Base-by-base conservation (phyloP, 441 rosid species). In the Pelargonium citronellum region DNA sequence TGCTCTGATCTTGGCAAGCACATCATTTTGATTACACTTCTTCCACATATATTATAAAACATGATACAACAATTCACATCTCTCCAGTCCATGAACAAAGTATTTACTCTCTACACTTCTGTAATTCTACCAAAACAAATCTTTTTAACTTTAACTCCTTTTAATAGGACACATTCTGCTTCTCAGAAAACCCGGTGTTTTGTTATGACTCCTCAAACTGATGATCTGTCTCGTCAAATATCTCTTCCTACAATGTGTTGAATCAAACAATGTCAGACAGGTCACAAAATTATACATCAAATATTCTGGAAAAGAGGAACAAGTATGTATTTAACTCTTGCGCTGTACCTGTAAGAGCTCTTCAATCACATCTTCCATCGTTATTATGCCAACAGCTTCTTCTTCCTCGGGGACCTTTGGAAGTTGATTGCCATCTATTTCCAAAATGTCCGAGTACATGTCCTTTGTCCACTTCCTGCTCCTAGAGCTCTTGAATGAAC, bases 301-400 rank as follows among this genome's bases (percentile, higher is more conserved):
- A 58, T 19, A 20, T 19, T 20, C 7, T 12, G 5, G n/a, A 12
- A 39, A 39, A 7, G 30, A 19, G 11, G 20, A 58, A 20, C 11
- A 8, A 7, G 20, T 16, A 49, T 49, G 13, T 58, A 58, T 8
- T 20, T 1, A 58, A 20, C 30, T 20, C 24, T 17, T 5, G 9
- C 24, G 13, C 9, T 10, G n/a, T 79, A 89, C 98, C 91, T 95
- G 98, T 77, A 95, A 79, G 74, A 92, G 93, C 81, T 95, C 98
- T 80, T 95, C 98, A 69, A 95, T 95, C 77, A 95, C 97, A 83
- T 95, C 99, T 81, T 95, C 98, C 98, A 92, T 95, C 49, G 98
- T 92, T 73, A 95, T 89, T 71, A 95, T 69, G 72, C 97, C 99
- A 0, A 92, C 89, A 5, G 93, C 93, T 83, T 88, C 98, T 77